Conservation (phyloP, 2,329 filamentous ascomycete species). For the Ceratocystis papillata region DNA sequence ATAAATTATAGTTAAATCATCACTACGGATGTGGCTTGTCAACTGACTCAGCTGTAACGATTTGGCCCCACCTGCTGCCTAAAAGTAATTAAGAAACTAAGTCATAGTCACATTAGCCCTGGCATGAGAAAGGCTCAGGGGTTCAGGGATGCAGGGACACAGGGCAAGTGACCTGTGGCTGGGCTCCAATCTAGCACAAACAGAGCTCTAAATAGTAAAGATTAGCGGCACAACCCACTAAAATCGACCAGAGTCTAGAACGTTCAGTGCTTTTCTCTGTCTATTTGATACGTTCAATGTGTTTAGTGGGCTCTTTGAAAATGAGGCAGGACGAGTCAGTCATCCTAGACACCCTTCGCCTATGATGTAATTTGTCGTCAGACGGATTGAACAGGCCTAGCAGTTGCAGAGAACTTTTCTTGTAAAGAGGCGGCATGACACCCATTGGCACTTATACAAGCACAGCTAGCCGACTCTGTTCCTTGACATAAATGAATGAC, state of each 20-base stretch:
- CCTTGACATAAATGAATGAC: background rate
- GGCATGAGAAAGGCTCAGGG: constrained; percentile 11
- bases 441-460: background rate
- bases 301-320: background rate
- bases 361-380: constrained; percentile 8
- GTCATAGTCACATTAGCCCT: background rate
- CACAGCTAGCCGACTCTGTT: background rate
- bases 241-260: constrained; percentile 4
- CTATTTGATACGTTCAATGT: background rate
- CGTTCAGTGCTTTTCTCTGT: no score
- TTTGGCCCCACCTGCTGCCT: constrained; percentile 9
- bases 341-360: background rate
- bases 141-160: background rate
- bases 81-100: background rate
- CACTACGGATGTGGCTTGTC: background rate
- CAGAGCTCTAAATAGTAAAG: background rate
- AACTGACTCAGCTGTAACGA: background rate
- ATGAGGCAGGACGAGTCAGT: background rate
- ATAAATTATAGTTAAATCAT: background rate
- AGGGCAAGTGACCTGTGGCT: background rate
- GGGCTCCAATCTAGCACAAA: background rate
- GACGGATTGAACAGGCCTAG: background rate
- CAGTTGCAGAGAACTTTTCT: no score
- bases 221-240: background rate
- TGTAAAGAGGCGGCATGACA: no score